Percentiles rank a stretch among this genome's conserved stretches.
Conservation (phyloP, 257 asterid species). For the Solanum tarapatanum region DNA sequence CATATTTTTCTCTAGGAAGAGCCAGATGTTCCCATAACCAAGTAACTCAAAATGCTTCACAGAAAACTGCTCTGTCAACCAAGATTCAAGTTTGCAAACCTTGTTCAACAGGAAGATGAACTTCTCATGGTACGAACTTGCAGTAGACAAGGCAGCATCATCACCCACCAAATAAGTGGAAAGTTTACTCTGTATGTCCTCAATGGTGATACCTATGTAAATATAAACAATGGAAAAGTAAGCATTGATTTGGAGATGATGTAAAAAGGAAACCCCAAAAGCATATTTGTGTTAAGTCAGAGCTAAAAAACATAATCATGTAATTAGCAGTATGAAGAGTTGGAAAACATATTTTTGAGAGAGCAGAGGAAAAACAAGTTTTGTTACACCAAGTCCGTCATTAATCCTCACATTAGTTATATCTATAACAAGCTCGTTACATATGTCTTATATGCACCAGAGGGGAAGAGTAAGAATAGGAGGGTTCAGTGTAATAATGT, state of each 20-base stretch:
- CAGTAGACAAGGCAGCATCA: constrained; percentile 11
- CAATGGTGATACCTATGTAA: constrained; percentile 38
- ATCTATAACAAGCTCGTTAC: not conserved
- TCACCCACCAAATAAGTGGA: constrained; percentile 44
- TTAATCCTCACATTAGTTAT: not conserved
- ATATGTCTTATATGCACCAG: not conserved
- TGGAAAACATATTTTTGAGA: not conserved
- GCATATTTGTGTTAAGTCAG: not conserved
- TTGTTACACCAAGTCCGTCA: not conserved
- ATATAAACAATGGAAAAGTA: not conserved
- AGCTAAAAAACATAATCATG: not conserved
- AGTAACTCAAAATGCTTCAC: constrained; percentile 50
- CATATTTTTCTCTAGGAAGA: constrained; percentile 60
- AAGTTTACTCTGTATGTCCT: constrained; percentile 51
- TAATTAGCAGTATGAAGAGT: not conserved
- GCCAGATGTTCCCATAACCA: constrained; percentile 69
- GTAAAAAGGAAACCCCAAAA: not conserved
- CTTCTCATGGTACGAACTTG: constrained; percentile 18
- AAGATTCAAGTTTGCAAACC: constrained; percentile 55
- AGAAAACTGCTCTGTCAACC: constrained; percentile 51
- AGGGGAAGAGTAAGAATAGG: not conserved
- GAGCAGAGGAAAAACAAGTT: not conserved
- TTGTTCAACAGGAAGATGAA: constrained; percentile 41
- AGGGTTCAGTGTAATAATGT: not conserved
- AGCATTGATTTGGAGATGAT: not conserved